A percentile compares a stretch with the other conserved stretches of the same genome.
phyloP scores from a whole-genome alignment of 169 alveolate genomes.

The Sarcocystis neurona region DNA sequence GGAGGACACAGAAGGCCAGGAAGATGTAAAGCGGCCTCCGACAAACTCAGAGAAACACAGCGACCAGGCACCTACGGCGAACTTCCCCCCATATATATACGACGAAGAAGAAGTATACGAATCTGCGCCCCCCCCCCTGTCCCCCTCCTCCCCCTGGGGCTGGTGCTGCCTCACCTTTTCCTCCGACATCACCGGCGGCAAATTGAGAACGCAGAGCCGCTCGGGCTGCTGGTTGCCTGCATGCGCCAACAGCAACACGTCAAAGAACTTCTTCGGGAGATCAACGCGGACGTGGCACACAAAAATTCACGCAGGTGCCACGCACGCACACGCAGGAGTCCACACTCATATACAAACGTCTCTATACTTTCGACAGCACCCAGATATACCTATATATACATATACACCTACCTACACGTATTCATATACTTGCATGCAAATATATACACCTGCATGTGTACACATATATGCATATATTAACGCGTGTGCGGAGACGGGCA shows the following conservation, averaged over 20 bases:
- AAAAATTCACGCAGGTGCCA: neutral
- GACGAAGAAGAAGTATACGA: too few relatives aligned
- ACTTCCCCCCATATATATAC: too few relatives aligned
- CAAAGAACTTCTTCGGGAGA: neutral
- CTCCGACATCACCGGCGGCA: constrained; percentile 62
- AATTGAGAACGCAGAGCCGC: constrained; percentile 56
- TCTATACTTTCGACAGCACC: neutral
- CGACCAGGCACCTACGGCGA: too few relatives aligned
- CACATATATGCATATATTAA: too few relatives aligned
- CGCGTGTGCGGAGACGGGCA: neutral
- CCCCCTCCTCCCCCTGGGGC: too few relatives aligned
- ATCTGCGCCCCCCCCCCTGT: too few relatives aligned
- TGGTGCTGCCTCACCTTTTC: constrained; percentile 59
- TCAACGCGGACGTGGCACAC: neutral
- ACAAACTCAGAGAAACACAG: too few relatives aligned
- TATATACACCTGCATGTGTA: neutral
- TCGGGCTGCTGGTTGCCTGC: constrained; percentile 63
- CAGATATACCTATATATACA: neutral
- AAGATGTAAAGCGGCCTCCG: too few relatives aligned
- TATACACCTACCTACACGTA: neutral
- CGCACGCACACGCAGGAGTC: neutral
- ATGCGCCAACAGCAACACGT: neutral
- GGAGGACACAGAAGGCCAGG: too few relatives aligned
- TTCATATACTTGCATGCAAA: neutral
- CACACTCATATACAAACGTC: neutral